Evolutionary conservation across 805 yeast genomes (phyloP).

Genomic region (Sugiyamaella americana): DNA sequence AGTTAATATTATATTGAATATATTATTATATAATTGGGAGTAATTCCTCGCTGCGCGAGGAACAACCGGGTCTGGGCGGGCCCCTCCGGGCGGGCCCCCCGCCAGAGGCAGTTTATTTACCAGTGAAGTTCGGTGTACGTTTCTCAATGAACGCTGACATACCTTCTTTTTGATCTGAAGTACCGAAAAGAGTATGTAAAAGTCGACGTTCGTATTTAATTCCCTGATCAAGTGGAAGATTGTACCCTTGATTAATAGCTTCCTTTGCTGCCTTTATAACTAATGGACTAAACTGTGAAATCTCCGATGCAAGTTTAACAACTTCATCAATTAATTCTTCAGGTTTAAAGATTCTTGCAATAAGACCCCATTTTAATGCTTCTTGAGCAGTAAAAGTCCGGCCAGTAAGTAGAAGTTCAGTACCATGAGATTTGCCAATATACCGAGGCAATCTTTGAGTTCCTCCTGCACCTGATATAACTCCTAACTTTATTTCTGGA

Average conservation of each 20-base stretch:
- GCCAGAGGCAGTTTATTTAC: too few relatives aligned
- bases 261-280: slow-evolving; percentile 45
- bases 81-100: too few relatives aligned
- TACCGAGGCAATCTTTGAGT: slow-evolving; percentile 45
- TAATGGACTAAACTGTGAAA: slow-evolving; percentile 38
- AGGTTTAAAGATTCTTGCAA: slow-evolving; percentile 37
- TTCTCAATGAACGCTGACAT: slow-evolving; percentile 47
- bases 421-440: slow-evolving; percentile 47
- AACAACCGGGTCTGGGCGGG: too few relatives aligned
- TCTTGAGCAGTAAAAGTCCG: slow-evolving; percentile 38
- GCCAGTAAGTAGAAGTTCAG: slow-evolving; percentile 46
- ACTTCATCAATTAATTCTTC: slow-evolving; percentile 39
- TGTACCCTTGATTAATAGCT: slow-evolving; percentile 38
- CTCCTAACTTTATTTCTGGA: slow-evolving; percentile 49
- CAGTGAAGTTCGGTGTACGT: slow-evolving; percentile 35
- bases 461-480: slow-evolving; percentile 50
- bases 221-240: slow-evolving; percentile 37
- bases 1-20: too few relatives aligned
- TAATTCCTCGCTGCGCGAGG: too few relatives aligned
- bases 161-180: slow-evolving; percentile 44
- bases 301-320: slow-evolving; percentile 38
- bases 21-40: too few relatives aligned
- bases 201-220: slow-evolving; percentile 38
- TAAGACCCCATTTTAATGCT: slow-evolving; percentile 46
- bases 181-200: slow-evolving; percentile 44